Conservation (phyloP, 208 protist species). For the Naegleria fowleri region DNA sequence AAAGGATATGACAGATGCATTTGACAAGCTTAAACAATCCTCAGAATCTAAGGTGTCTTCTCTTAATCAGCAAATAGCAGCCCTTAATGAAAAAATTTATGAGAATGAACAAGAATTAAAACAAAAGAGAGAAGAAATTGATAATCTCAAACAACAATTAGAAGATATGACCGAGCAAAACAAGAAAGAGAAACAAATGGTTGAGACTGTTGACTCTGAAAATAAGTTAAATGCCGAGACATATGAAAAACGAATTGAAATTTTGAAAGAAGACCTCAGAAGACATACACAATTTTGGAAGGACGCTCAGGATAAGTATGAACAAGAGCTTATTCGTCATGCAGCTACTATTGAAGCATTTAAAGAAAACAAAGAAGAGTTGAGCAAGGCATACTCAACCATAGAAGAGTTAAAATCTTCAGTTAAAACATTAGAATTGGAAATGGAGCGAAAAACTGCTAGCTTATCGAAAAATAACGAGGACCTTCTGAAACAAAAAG, state of each 20-base stretch:
- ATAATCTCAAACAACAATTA: background rate
- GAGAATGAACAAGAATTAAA: background rate
- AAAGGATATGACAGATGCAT: background rate
- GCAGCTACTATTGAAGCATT: background rate
- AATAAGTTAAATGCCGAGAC: background rate
- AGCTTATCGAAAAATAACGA: background rate
- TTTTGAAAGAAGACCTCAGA: background rate
- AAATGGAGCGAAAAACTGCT: background rate
- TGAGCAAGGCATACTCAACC: background rate
- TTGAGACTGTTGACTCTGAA: background rate
- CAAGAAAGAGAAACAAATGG: background rate
- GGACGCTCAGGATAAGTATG: background rate
- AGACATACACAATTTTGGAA: background rate
- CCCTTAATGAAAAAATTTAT: background rate
- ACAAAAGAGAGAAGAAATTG: background rate
- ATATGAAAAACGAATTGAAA: background rate
- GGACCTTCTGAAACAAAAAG: background rate
- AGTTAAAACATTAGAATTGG: background rate
- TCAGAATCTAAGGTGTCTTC: background rate
- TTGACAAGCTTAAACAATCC: background rate
- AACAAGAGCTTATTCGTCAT: background rate
- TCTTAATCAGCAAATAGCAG: background rate
- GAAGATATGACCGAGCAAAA: background rate
- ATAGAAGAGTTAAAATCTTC: background rate
- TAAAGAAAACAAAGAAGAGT: background rate